phyloP scores from a whole-genome alignment of 345 rosid species.

The Stellera chamaejasme region DNA sequence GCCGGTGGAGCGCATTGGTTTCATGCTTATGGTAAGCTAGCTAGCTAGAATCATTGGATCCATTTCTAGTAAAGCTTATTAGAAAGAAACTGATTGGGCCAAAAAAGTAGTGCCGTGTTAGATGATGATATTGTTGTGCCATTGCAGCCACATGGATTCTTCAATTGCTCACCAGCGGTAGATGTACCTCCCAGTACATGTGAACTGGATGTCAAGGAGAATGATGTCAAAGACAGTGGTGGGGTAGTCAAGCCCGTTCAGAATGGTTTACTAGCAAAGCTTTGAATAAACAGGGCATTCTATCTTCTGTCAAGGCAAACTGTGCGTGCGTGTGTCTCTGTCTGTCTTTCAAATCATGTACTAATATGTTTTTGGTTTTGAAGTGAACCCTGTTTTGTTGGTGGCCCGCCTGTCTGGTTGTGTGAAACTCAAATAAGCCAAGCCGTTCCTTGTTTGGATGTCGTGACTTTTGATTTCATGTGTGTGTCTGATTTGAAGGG shows the following conservation, averaged over 20 bases:
- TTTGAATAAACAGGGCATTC: constrained; percentile 24
- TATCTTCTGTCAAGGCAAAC: too few species aligned
- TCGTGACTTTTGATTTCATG: too few species aligned
- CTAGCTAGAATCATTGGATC: neutral
- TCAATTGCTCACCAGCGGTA: constrained; percentile 89
- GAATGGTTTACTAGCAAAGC: constrained; percentile 55
- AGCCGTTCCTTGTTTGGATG: too few species aligned
- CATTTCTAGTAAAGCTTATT: neutral
- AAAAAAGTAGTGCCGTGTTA: neutral
- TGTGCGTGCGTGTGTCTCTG: too few species aligned
- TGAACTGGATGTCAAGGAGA: constrained; percentile 60
- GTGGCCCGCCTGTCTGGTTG: too few species aligned
- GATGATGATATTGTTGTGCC: neutral
- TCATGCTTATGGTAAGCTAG: constrained; percentile 72
- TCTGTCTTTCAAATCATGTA: too few species aligned
- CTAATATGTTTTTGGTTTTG: too few species aligned
- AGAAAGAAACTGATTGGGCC: neutral
- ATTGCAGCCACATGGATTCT: constrained; percentile 92
- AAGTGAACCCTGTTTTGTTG: too few species aligned
- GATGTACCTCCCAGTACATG: constrained; percentile 85
- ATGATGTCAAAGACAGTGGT: constrained; percentile 44
- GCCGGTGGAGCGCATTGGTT: constrained; percentile 85
- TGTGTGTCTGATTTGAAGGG: too few species aligned
- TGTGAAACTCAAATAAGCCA: too few species aligned
- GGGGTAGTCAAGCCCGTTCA: constrained; percentile 33